Evolutionary conservation across 2,329 filamentous ascomycete genomes (phyloP).

Genomic region (Claviceps pusilla): DNA sequence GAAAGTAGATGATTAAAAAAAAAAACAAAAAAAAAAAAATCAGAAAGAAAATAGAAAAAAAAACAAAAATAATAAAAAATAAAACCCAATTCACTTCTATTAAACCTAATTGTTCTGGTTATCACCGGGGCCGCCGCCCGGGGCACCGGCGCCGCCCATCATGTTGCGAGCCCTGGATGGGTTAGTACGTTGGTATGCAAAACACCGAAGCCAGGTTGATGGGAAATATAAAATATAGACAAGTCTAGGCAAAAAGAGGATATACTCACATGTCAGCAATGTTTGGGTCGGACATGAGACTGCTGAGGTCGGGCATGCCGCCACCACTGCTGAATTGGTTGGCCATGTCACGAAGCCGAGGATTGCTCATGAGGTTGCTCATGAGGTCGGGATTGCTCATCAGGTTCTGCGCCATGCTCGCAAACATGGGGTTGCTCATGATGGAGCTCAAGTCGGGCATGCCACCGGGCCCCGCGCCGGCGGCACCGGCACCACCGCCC

Average conservation of each 20-base stretch:
- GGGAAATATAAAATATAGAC: background rate
- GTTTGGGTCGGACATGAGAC: slow-evolving; percentile 80
- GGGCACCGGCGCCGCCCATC: slow-evolving; percentile 27
- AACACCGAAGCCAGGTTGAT: too few species aligned
- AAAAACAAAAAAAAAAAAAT: background rate
- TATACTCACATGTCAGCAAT: slow-evolving; percentile 83
- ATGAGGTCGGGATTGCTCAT: slow-evolving; percentile 95
- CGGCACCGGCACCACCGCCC: slow-evolving; percentile 39
- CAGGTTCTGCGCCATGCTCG: slow-evolving; percentile 88
- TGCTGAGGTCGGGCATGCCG: slow-evolving; percentile 76
- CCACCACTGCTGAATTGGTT: slow-evolving; percentile 60
- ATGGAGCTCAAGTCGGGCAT: slow-evolving; percentile 80
- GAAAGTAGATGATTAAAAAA: too few species aligned
- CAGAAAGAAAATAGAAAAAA: background rate
- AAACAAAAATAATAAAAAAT: background rate
- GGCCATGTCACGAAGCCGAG: slow-evolving; percentile 74
- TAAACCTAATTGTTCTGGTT: slow-evolving; percentile 2
- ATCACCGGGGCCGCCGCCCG: slow-evolving; percentile 14
- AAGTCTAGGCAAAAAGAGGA: background rate
- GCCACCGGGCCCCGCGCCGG: slow-evolving; percentile 49
- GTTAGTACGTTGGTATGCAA: background rate
- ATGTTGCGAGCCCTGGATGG: slow-evolving; percentile 28
- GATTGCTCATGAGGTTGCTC: slow-evolving; percentile 88
- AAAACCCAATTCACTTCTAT: background rate
- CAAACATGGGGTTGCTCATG: slow-evolving; percentile 98